Evolutionary conservation across 1,139 yeast species (phyloP), one percentile per base, ranked within the genome.

Genomic region (Kurtzmaniella natalensis): DNA sequence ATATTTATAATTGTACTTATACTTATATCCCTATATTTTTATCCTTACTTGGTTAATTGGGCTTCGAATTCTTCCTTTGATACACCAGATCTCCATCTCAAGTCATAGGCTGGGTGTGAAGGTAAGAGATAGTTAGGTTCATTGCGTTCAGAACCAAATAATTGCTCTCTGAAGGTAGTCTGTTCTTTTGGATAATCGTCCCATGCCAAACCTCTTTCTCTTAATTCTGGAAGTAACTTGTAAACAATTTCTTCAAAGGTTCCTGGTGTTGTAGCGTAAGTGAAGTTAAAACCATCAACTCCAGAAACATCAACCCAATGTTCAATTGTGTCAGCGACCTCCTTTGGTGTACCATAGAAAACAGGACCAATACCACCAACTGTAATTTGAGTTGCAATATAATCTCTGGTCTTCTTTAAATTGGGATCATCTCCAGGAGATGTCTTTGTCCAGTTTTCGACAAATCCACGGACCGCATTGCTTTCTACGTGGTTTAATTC

Each of bases 21-120:
- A n/a, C n/a, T n/a, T n/a, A n/a, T n/a, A n/a, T n/a, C n/a, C n/a
- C n/a, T n/a, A 13, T 21, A 21, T 22, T 22, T 13, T n/a, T 11
- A 5, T 21, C 11, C 9, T 16, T 23, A 7, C 14, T n/a, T 11
- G 8, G 7, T 13, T 11, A 23, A 23, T 16, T 14, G 20, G 4
- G 25, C 44, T 37, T 65, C 72, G 40, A 62, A 63, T 18, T 61
- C 65, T 36, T 59, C 64, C 40, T 53, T 60, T 1, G 63, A 36
- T 37, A 57, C 64, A 17, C 61, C 64, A 9, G 59, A 55, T 32
- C 48, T 51, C 73, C 73, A 67, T 50, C 68, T 61, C 27, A 64
- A 48, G 2, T 48, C 49, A 42, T 64, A 42, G 7, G 72, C 71
- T 14, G 69, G 69, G 38, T 67, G 72, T 42, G 48, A 39, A 8